Percentiles rank a stretch among this genome's conserved stretches.
These are phyloP conservation scores for Plasmodium gaboni DNA, from an alignment of 169 alveolate genomes.

Conservation along the genomic window DNA sequence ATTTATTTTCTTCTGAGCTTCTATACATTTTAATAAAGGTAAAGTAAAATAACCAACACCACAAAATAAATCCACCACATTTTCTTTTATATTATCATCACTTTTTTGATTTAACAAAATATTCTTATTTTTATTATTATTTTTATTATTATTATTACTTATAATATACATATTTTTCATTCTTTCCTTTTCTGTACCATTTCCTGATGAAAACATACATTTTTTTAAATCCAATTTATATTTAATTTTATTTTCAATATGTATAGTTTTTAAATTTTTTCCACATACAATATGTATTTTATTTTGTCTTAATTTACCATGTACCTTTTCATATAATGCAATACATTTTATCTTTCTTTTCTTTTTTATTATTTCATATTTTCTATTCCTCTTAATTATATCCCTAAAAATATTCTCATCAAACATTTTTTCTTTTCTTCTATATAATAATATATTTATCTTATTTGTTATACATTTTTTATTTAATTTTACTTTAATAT, in stretches of 20 bases:
- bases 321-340: conserved; percentile 68
- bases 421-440: background rate
- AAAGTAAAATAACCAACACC: conserved; percentile 87
- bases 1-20: conserved; percentile 36
- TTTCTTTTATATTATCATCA: conserved; percentile 43
- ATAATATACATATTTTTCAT: background rate
- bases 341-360: conserved; percentile 58
- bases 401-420: background rate
- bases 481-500: background rate
- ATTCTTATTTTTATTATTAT: conserved; percentile 70
- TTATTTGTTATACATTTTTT: background rate
- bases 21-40: conserved; percentile 78
- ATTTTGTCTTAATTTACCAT: conserved; percentile 67
- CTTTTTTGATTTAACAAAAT: background rate
- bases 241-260: conserved; percentile 77
- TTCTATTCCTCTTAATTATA: conserved; percentile 1
- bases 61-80: conserved; percentile 86
- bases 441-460: background rate
- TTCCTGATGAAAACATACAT: conserved; percentile 85
- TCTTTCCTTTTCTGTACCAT: conserved; percentile 82
- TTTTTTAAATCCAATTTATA: conserved; percentile 76
- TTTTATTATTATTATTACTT: background rate
- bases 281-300: conserved; percentile 70
- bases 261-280: conserved; percentile 39
- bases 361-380: background rate